A percentile compares a stretch with the other conserved stretches of the same genome.
These are phyloP conservation scores for Cadophora sp. DNA, from an alignment of 2,329 filamentous ascomycete species.

Conservation along the genomic window DNA sequence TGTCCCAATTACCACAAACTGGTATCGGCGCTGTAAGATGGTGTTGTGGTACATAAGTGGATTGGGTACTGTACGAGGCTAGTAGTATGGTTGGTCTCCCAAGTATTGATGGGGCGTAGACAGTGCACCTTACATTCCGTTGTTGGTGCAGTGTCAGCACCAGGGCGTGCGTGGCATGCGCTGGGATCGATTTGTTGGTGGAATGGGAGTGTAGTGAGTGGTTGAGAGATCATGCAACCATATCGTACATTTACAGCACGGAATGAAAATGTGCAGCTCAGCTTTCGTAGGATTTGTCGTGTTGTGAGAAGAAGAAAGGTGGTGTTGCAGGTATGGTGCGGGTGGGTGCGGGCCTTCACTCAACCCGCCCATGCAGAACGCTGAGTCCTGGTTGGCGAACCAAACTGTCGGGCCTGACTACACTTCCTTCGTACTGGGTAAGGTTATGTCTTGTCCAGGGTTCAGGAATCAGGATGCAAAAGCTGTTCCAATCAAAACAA, in stretches of 20 bases:
- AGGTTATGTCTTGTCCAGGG: no score
- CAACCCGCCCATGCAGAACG: background rate
- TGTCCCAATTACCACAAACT: background rate
- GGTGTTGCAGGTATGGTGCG: background rate
- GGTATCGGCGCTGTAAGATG: background rate
- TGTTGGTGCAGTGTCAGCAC: background rate
- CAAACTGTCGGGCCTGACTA: conserved; percentile 1
- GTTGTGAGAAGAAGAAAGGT: background rate
- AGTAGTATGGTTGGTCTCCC: background rate
- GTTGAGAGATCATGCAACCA: background rate
- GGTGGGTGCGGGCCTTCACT: background rate
- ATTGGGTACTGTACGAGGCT: background rate
- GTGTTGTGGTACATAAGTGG: background rate
- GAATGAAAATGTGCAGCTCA: no score
- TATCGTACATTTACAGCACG: no score
- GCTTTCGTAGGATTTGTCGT: background rate
- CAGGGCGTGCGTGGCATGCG: background rate
- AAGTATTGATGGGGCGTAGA: conserved; percentile 3
- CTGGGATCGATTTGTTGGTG: background rate
- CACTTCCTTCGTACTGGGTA: background rate
- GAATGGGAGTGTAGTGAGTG: background rate
- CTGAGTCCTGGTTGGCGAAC: background rate
- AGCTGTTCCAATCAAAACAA: no score
- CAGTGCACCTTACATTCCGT: no score
- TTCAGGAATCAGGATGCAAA: no score